Conservation (phyloP, 805 yeast genomes). For the Hanseniaspora guilliermondii region DNA sequence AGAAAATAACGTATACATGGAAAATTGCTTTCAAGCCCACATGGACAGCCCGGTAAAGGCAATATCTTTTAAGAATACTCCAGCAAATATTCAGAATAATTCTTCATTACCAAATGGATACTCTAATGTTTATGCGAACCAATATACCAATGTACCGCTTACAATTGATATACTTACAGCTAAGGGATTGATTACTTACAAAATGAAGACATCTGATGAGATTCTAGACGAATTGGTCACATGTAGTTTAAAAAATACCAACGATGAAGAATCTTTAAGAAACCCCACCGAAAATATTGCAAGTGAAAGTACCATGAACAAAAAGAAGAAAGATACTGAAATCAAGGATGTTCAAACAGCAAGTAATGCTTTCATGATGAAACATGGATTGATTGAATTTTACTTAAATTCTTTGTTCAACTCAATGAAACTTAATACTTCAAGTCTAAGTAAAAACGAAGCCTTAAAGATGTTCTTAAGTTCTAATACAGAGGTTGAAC, state of each 20-base stretch:
- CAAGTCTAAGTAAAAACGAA: constrained; percentile 37
- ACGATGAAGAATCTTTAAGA: neutral
- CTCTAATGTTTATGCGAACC: constrained; percentile 77
- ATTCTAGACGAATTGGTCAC: constrained; percentile 51
- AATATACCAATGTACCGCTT: constrained; percentile 54
- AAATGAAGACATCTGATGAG: constrained; percentile 68
- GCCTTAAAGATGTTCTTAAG: constrained; percentile 33
- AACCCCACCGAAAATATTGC: neutral
- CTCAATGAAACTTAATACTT: constrained; percentile 59
- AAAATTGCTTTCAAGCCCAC: constrained; percentile 67
- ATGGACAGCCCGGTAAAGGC: constrained; percentile 54
- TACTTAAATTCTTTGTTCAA: constrained; percentile 79
- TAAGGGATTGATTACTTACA: constrained; percentile 62
- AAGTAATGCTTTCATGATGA: constrained; percentile 54
- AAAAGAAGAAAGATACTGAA: neutral
- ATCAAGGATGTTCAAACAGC: constrained; percentile 33
- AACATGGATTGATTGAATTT: constrained; percentile 79
- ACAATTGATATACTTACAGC: constrained; percentile 74
- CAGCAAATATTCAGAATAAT: neutral
- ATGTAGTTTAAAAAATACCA: neutral
- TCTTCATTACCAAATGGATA: constrained; percentile 66
- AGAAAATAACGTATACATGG: constrained; percentile 56
- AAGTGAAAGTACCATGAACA: neutral
- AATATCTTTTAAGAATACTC: constrained; percentile 31
- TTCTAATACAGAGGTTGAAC: neutral